Evolutionary conservation across 179 eudicot genomes (phyloP).

Genomic region (Carnegiea gigantea): DNA sequence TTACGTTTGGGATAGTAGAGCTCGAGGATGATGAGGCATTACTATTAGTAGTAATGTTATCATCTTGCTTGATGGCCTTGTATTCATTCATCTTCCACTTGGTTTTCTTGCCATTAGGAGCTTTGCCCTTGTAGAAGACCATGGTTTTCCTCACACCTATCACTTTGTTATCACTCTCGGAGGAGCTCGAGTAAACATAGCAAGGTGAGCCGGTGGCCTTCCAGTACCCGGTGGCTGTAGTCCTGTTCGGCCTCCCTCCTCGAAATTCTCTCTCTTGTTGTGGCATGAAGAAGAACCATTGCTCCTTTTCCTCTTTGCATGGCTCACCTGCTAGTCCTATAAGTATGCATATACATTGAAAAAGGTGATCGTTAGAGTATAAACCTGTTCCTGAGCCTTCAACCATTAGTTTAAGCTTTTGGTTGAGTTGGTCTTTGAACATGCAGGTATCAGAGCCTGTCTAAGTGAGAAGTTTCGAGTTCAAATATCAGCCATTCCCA

Average conservation of each 20-base stretch:
- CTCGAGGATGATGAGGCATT: not conserved
- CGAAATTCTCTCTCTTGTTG: slow-evolving; percentile 49
- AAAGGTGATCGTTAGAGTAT: not conserved
- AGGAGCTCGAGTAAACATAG: slow-evolving; percentile 37
- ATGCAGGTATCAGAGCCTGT: too few relatives aligned
- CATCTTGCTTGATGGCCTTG: slow-evolving; percentile 36
- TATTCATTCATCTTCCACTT: slow-evolving; percentile 74
- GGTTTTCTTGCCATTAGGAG: slow-evolving; percentile 55
- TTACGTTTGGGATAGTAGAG: slow-evolving; percentile 27
- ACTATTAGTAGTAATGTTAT: not conserved
- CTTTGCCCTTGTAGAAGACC: slow-evolving; percentile 65
- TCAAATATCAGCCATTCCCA: too few relatives aligned
- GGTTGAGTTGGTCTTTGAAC: too few relatives aligned
- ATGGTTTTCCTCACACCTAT: slow-evolving; percentile 65
- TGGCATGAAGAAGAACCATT: slow-evolving; percentile 64
- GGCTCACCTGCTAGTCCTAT: slow-evolving; percentile 40
- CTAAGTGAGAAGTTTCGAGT: too few relatives aligned
- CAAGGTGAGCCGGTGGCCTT: slow-evolving; percentile 64
- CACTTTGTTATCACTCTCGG: slow-evolving; percentile 22
- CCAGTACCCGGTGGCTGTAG: slow-evolving; percentile 61
- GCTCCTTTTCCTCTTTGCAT: slow-evolving; percentile 51
- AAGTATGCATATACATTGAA: not conserved
- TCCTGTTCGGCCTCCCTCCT: slow-evolving; percentile 62
- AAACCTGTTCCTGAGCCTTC: too few relatives aligned
- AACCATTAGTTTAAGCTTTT: too few relatives aligned